Evolutionary conservation across 1,139 yeast species (phyloP).

Genomic region (Ogataea hybrid): DNA sequence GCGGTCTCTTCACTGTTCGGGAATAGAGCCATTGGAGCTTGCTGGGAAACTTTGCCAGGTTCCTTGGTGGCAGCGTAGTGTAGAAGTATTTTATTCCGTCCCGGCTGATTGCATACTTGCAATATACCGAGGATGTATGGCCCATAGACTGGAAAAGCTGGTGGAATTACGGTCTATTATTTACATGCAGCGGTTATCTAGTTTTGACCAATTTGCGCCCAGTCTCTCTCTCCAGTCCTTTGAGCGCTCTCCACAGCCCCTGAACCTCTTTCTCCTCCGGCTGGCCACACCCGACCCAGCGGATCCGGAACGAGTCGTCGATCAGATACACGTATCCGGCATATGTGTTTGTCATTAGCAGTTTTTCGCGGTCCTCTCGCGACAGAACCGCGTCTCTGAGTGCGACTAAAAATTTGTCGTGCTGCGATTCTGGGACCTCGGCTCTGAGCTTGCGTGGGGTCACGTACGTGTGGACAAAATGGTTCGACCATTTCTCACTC

Average conservation of each 20-base stretch:
- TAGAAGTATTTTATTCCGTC: constrained; percentile 15
- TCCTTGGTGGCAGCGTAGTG: constrained; percentile 4
- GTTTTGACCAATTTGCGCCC: constrained; percentile 16
- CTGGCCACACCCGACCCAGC: constrained; percentile 93
- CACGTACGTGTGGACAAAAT: constrained; percentile 52
- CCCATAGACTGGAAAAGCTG: constrained; percentile 1
- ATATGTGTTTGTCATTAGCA: constrained; percentile 70
- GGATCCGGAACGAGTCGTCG: constrained; percentile 67
- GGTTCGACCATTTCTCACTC: constrained; percentile 70
- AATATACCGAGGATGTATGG: constrained; percentile 9
- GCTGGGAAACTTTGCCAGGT: not conserved
- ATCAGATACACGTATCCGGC: constrained; percentile 83
- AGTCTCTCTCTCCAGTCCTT: constrained; percentile 41
- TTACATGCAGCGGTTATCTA: constrained; percentile 12
- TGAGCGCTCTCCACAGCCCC: constrained; percentile 66
- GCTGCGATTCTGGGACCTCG: constrained; percentile 46
- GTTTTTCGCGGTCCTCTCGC: constrained; percentile 51
- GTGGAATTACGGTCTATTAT: not conserved
- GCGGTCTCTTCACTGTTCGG: not conserved
- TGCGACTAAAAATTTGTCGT: constrained; percentile 59
- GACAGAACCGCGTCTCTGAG: constrained; percentile 60
- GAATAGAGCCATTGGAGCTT: not conserved
- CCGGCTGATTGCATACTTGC: constrained; percentile 9
- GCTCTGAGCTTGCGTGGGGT: constrained; percentile 27
- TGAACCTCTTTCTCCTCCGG: constrained; percentile 62